Evolutionary conservation across 345 rosid species (phyloP).

Genomic region (Isatis tinctoria): DNA sequence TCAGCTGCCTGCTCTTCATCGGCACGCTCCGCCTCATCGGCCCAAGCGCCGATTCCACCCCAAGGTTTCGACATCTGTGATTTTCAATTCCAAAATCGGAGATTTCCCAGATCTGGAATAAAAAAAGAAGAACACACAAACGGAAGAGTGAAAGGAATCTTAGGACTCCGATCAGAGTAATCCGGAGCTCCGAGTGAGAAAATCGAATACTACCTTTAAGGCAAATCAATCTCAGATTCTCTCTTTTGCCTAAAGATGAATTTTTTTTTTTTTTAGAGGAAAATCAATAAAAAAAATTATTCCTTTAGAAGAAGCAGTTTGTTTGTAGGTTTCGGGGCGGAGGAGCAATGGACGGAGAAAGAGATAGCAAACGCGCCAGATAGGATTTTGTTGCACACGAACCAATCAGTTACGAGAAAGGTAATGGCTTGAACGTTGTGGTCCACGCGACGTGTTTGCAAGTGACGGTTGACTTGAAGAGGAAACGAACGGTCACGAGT

Average conservation of each 20-base stretch:
- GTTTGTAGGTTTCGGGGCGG: conserved; percentile 18
- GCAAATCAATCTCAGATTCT: conserved; percentile 16
- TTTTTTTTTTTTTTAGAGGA: not conserved
- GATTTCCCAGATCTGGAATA: conserved; percentile 14
- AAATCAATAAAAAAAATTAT: not conserved
- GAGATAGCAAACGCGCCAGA: conserved; percentile 17
- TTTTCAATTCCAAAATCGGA: conserved; percentile 10
- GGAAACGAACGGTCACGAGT: conserved; percentile 30
- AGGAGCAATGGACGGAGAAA: conserved; percentile 26
- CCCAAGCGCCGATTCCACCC: conserved; percentile 91
- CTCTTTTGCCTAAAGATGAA: conserved; percentile 11
- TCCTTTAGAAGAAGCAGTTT: conserved; percentile 5
- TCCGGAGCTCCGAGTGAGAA: conserved; percentile 55
- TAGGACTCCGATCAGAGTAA: conserved; percentile 43
- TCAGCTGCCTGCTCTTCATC: conserved; percentile 56
- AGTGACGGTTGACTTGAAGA: conserved; percentile 19
- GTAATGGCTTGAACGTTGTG: conserved; percentile 13
- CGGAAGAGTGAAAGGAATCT: conserved; percentile 7
- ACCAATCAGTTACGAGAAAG: not conserved
- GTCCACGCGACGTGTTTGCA: conserved; percentile 23
- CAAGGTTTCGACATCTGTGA: conserved; percentile 58
- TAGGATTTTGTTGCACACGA: conserved; percentile 4
- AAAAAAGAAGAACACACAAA: too few relatives aligned
- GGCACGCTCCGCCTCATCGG: conserved; percentile 86
- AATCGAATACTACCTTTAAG: not conserved